Evolutionary conservation across 768 basidiomycete species (phyloP).

Genomic region (Dacryopinax primogenitus): DNA sequence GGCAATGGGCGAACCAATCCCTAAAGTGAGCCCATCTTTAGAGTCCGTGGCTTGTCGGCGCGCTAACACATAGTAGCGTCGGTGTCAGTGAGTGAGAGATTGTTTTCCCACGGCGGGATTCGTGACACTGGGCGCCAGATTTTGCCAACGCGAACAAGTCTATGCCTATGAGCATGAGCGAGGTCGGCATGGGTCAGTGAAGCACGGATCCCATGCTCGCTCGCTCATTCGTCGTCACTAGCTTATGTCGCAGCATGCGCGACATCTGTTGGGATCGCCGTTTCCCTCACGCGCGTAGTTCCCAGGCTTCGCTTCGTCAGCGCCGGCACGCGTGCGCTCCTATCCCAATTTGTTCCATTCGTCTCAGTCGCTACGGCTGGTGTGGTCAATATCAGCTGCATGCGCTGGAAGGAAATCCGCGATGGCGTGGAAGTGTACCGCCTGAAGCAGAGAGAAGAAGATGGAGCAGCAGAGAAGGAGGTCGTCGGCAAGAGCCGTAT

Average conservation of each 20-base stretch:
- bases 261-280: slow-evolving; percentile 30
- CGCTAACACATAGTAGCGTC: not conserved
- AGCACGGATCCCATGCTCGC: not conserved
- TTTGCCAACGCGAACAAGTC: slow-evolving; percentile 32
- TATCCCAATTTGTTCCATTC: slow-evolving; percentile 26
- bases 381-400: slow-evolving; percentile 28
- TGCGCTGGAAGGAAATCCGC: slow-evolving; percentile 32
- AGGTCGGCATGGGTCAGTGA: slow-evolving; percentile 26
- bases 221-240: not conserved
- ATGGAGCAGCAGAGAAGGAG: slow-evolving; percentile 6
- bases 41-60: not conserved
- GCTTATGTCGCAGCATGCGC: slow-evolving; percentile 30
- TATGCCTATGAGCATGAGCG: slow-evolving; percentile 28
- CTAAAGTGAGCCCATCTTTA: slow-evolving; percentile 26
- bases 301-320: slow-evolving; percentile 20
- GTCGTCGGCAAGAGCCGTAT: slow-evolving; percentile 28
- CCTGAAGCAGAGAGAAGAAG: slow-evolving; percentile 18
- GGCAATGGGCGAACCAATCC: slow-evolving; percentile 30
- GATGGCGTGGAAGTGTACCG: slow-evolving; percentile 28
- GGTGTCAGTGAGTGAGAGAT: not conserved
- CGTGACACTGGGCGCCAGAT: slow-evolving; percentile 21
- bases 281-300: slow-evolving; percentile 28
- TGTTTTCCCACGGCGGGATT: not conserved
- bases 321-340: slow-evolving; percentile 14
- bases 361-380: slow-evolving; percentile 31